A percentile compares a stretch with the other conserved stretches of the same genome.
Evolutionary conservation across 208 protist species (phyloP).

Genomic region (Lotmaria passim): DNA sequence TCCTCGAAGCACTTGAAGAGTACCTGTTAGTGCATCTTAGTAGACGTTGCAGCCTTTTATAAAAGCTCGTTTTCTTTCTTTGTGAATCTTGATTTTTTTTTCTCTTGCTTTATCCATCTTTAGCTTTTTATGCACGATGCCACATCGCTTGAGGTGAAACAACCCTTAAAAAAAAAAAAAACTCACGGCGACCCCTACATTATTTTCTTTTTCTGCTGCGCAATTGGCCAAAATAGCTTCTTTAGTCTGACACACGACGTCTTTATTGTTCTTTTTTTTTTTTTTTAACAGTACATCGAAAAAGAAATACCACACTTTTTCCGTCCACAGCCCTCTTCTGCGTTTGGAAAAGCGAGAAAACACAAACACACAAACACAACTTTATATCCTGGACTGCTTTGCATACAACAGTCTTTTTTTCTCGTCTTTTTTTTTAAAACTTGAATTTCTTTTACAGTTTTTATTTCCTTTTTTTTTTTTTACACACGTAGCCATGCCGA

Average conservation of each 20-base stretch:
- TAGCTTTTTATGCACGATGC: neutral
- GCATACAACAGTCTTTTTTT: neutral
- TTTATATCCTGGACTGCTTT: neutral
- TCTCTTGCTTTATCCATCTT: neutral
- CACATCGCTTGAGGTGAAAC: too few species aligned
- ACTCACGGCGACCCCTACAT: too few species aligned
- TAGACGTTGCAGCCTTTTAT: neutral
- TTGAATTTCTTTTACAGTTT: neutral
- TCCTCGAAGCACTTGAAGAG: neutral
- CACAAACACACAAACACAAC: too few species aligned
- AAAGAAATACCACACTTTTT: too few species aligned
- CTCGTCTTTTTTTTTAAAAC: conserved; percentile 7
- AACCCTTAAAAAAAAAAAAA: too few species aligned
- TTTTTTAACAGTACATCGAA: too few species aligned
- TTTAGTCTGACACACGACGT: too few species aligned
- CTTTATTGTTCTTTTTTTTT: too few species aligned
- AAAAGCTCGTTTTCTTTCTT: neutral
- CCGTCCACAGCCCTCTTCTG: too few species aligned
- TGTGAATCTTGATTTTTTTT: conserved; percentile 3
- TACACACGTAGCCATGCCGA: conserved; percentile 23
- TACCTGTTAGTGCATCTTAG: neutral
- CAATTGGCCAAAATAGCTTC: too few species aligned
- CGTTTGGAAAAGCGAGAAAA: too few species aligned
- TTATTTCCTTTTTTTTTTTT: conserved; percentile 1
- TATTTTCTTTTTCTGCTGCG: too few species aligned